A percentile compares a stretch with the other conserved stretches of the same genome.
Conservation (phyloP, 495 filamentous ascomycete species). For the Hypoxylon subgilvum region DNA sequence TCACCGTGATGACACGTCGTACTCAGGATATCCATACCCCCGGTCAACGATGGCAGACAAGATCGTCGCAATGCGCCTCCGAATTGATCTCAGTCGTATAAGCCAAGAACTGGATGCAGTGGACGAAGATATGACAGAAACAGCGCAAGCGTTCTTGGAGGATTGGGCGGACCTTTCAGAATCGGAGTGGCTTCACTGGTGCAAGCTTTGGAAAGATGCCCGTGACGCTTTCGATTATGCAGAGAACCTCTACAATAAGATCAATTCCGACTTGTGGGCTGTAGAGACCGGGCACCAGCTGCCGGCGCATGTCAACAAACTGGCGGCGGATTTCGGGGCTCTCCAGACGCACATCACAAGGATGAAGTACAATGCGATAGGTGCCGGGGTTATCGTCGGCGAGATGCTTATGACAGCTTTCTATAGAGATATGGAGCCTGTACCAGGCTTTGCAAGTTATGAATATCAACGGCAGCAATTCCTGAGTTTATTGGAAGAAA, state of each 20-base stretch:
- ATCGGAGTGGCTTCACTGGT: no score
- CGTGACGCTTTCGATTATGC: background rate
- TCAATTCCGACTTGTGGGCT: background rate
- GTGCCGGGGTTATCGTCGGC: constrained; percentile 4
- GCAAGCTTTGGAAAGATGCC: background rate
- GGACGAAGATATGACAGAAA: no score
- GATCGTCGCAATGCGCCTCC: constrained; percentile 15
- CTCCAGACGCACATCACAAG: constrained; percentile 7
- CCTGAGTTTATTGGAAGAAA: background rate
- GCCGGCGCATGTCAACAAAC: background rate
- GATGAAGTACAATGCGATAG: constrained; percentile 15
- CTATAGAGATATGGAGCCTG: no score
- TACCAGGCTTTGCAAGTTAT: background rate
- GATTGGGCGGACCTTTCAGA: no score
- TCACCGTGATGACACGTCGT: background rate
- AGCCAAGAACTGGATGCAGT: background rate
- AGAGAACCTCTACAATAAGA: constrained; percentile 1
- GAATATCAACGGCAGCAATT: background rate
- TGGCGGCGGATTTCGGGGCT: constrained; percentile 4
- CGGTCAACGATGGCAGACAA: constrained; percentile 2
- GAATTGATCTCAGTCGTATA: constrained; percentile 3
- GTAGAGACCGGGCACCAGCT: background rate
- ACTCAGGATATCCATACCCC: no score
- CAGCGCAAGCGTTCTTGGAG: background rate
- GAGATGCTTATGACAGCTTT: no score